A percentile compares a stretch with the other conserved stretches of the same genome.
phyloP scores from a whole-genome alignment of 1,139 yeast species.

The Casaregolazyma suthepensis region DNA sequence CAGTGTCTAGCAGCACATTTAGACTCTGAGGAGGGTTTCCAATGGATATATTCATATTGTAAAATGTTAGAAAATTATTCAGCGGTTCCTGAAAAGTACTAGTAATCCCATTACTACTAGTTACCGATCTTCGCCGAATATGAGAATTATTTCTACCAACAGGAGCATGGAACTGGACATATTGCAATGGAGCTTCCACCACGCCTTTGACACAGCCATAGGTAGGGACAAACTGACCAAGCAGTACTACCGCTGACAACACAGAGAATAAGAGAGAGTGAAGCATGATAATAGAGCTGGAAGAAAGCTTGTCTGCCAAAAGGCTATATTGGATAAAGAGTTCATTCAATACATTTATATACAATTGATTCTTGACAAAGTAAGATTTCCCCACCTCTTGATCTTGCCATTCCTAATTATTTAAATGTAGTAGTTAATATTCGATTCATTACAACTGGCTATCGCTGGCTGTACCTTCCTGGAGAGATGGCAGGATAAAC shows the following conservation, averaged over 20 bases:
- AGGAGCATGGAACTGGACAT: slow-evolving; percentile 10
- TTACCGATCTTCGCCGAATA: slow-evolving; percentile 3
- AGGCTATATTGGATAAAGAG: not conserved
- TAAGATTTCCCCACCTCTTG: not conserved
- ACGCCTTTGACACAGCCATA: slow-evolving; percentile 6
- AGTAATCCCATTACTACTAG: slow-evolving; percentile 1
- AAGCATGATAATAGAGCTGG: not conserved
- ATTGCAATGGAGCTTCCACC: slow-evolving; percentile 14
- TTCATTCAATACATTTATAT: not conserved
- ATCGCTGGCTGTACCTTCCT: not conserved
- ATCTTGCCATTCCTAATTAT: not conserved
- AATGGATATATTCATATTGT: slow-evolving; percentile 29
- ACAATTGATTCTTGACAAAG: not conserved
- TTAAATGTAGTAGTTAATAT: not conserved
- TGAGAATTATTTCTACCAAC: slow-evolving; percentile 1
- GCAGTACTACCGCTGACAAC: not conserved
- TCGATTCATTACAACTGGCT: not conserved
- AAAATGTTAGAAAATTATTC: slow-evolving; percentile 21
- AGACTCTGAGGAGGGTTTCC: slow-evolving; percentile 25
- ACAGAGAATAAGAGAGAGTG: not conserved
- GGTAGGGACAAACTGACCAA: not conserved
- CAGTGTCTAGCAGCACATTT: slow-evolving; percentile 48
- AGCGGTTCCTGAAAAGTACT: slow-evolving; percentile 20
- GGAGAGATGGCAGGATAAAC: not conserved
- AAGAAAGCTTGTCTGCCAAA: not conserved